Conservation (phyloP, 495 filamentous ascomycete species). For the Hypoxylon crocopeplum region DNA sequence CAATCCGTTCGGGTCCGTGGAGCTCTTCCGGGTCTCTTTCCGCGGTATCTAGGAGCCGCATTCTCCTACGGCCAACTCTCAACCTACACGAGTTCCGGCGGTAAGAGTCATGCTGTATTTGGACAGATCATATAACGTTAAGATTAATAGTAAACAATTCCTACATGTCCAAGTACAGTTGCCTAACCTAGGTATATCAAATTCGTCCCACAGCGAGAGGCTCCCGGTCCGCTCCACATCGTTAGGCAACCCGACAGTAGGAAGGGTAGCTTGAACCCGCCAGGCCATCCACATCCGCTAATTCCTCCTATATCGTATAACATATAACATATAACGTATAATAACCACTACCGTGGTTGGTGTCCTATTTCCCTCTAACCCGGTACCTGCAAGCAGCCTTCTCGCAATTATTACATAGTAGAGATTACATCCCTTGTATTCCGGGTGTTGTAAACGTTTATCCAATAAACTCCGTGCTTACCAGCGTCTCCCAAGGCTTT, state of each 20-base stretch:
- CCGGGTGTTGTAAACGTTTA: conserved; percentile 24
- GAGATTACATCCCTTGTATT: background rate
- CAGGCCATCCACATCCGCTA: too few relatives aligned
- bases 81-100: too few relatives aligned
- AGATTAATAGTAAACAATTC: background rate
- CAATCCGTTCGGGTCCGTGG: too few relatives aligned
- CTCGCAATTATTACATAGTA: conserved; percentile 5
- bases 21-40: too few relatives aligned
- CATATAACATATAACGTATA: conserved; percentile 34
- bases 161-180: background rate
- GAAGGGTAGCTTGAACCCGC: too few relatives aligned
- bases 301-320: conserved; percentile 19
- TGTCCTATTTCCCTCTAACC: background rate
- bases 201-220: background rate
- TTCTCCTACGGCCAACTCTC: too few relatives aligned
- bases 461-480: conserved; percentile 71
- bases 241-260: background rate
- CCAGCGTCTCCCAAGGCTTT: conserved; percentile 67
- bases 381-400: conserved; percentile 2
- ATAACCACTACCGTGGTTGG: conserved; percentile 5
- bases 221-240: background rate
- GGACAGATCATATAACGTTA: too few relatives aligned
- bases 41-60: too few relatives aligned
- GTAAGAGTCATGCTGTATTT: too few relatives aligned
- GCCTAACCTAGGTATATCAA: background rate